Percentiles rank a stretch among this genome's conserved stretches.
Evolutionary conservation across 2,329 filamentous ascomycete genomes (phyloP).

Genomic region (Metarhizium anisopliae): DNA sequence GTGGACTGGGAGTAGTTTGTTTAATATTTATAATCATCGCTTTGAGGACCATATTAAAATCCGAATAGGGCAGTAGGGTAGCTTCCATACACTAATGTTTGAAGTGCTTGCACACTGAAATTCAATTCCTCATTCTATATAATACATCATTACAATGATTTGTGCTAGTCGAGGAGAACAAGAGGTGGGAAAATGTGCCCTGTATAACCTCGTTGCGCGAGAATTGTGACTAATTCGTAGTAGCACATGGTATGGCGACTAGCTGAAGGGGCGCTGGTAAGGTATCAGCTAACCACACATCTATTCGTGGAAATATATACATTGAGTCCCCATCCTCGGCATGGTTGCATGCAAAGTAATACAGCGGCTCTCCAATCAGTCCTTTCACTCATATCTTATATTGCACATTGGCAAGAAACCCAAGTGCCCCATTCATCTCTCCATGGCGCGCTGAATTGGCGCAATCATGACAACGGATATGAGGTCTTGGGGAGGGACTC

Average conservation of each 20-base stretch:
- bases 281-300: background rate
- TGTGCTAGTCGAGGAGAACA: too few species aligned
- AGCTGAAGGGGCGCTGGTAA: background rate
- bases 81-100: too few species aligned
- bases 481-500: conserved; percentile 72
- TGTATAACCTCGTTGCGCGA: too few species aligned
- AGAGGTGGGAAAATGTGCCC: too few species aligned
- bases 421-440: background rate
- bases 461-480: conserved; percentile 60
- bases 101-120: too few species aligned
- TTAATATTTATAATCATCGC: background rate
- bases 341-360: background rate
- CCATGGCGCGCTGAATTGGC: background rate
- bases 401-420: background rate
- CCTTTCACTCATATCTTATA: background rate
- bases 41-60: background rate
- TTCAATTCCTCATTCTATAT: too few species aligned
- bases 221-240: too few species aligned
- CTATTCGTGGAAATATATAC: background rate
- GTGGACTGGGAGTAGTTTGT: background rate
- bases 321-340: background rate
- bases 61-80: background rate
- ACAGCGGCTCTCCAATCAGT: background rate
- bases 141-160: too few species aligned
- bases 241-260: too few species aligned